Evolutionary conservation across 352 stramenopile species (phyloP).

Genomic region (Phytophthora parvispora): DNA sequence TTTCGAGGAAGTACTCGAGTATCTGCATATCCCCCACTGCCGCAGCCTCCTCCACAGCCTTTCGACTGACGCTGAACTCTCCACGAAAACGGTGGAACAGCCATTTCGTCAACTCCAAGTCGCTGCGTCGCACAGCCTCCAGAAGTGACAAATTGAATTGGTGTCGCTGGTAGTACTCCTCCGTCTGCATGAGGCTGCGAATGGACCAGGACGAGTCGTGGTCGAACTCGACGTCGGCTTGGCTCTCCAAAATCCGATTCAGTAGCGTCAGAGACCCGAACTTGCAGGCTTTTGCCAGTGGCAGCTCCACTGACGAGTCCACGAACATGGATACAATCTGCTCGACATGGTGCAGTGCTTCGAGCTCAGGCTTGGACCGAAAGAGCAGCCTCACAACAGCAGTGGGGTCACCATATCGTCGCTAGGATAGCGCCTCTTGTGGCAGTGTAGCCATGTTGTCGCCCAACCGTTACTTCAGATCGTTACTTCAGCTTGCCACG

Average conservation of each 20-base stretch:
- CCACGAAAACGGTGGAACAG: conserved; percentile 10
- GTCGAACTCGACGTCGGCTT: background rate
- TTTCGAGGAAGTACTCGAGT: conserved; percentile 13
- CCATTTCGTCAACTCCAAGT: conserved; percentile 8
- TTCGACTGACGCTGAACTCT: background rate
- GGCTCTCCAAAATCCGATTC: conserved; percentile 9
- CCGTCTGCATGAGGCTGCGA: background rate
- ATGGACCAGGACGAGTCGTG: conserved; percentile 3
- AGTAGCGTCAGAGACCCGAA: conserved; percentile 7
- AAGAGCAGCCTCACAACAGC: background rate
- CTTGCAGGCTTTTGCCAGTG: conserved; percentile 2
- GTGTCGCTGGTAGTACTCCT: conserved; percentile 1
- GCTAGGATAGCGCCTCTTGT: too few relatives aligned
- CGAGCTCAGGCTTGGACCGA: background rate
- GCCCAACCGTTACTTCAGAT: background rate
- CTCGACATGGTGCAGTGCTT: conserved; percentile 9
- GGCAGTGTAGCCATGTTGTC: conserved; percentile 6
- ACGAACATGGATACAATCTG: conserved; percentile 3
- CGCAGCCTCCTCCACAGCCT: conserved; percentile 9
- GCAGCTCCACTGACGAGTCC: conserved; percentile 15
- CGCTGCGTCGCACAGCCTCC: background rate
- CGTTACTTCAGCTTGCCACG: conserved; percentile 13
- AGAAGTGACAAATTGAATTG: conserved; percentile 4
- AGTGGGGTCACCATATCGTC: background rate
- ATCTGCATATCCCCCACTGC: conserved; percentile 1